Percentiles rank a stretch among this genome's conserved stretches.
These are phyloP conservation scores for Stephania yunnanensis DNA, from an alignment of 164 flowering plant genomes.

Conservation along the genomic window DNA sequence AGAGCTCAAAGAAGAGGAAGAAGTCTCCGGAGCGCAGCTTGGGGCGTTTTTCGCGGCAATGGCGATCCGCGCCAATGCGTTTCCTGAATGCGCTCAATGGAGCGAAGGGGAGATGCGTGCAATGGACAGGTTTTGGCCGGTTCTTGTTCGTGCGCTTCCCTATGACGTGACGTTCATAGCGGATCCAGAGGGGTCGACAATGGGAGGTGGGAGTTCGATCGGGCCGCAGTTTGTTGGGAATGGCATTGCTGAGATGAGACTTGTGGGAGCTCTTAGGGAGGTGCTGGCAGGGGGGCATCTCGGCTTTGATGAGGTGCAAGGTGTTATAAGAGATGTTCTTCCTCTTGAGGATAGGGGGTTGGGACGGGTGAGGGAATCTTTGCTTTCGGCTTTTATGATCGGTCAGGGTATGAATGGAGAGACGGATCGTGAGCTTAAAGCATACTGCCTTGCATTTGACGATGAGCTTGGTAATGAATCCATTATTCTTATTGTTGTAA, in stretches of 20 bases:
- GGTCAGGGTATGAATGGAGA: constrained; percentile 99
- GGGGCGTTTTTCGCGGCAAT: constrained; percentile 96
- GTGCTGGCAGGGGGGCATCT: constrained; percentile 97
- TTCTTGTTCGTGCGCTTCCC: constrained; percentile 60
- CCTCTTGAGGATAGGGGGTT: constrained; percentile 44
- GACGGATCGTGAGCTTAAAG: constrained; percentile 93
- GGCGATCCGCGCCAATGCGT: constrained; percentile 91
- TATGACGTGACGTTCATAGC: constrained; percentile 80
- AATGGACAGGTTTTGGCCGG: constrained; percentile 84
- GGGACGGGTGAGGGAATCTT: constrained; percentile 51
- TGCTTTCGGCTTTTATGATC: constrained; percentile 89
- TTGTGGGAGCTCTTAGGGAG: constrained; percentile 96
- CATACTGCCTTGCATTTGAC: constrained; percentile 97
- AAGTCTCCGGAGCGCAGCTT: constrained; percentile 83
- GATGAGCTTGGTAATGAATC: constrained; percentile 69
- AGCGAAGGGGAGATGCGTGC: constrained; percentile 95
- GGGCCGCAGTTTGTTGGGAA: constrained; percentile 79
- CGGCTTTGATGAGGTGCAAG: constrained; percentile 95
- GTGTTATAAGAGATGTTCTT: constrained; percentile 82
- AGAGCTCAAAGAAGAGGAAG: constrained; percentile 78
- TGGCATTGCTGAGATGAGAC: constrained; percentile 69
- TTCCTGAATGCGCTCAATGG: constrained; percentile 95
- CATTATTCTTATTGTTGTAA: background rate
- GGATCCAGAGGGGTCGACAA: constrained; percentile 94
- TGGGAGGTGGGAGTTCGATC: constrained; percentile 67